Conservation (phyloP, 139 green algal species). For the Coelastrella sp. region DNA sequence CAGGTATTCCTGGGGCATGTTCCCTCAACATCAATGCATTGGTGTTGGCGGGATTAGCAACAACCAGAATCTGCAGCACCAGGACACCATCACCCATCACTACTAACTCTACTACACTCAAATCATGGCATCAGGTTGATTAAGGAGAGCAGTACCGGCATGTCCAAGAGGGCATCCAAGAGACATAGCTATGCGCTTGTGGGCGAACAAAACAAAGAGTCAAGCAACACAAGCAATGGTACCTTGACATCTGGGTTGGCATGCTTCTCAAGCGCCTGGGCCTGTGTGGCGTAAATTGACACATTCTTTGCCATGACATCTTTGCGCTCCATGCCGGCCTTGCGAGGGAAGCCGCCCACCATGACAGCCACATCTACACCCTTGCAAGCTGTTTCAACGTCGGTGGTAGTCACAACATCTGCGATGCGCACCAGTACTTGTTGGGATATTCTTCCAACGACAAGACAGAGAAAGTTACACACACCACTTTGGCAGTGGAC, state of each 20-base stretch:
- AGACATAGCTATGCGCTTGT: too few species aligned
- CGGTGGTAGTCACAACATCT: conserved; percentile 86
- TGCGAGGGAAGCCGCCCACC: conserved; percentile 83
- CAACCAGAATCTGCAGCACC: conserved; percentile 87
- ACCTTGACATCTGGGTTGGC: conserved; percentile 81
- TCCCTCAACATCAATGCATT: conserved; percentile 52
- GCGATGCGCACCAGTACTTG: not conserved
- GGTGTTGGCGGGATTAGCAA: conserved; percentile 61
- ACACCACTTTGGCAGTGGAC: not conserved
- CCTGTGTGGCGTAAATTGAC: conserved; percentile 88
- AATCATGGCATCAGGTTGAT: too few species aligned
- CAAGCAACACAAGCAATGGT: not conserved
- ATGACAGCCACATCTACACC: conserved; percentile 94
- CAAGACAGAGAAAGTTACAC: not conserved
- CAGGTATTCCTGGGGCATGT: conserved; percentile 42
- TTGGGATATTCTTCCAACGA: too few species aligned
- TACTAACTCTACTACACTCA: too few species aligned
- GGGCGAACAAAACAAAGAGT: not conserved
- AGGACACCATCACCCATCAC: not conserved
- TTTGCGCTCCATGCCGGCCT: conserved; percentile 95
- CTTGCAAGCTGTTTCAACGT: conserved; percentile 84
- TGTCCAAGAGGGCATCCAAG: too few species aligned
- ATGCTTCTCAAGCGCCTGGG: conserved; percentile 77
- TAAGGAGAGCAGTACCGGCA: too few species aligned
- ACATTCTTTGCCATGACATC: conserved; percentile 94